These are phyloP conservation scores for Epichloe coenophiala DNA, from an alignment of 2,329 filamentous ascomycete genomes.

Conservation along the genomic window DNA sequence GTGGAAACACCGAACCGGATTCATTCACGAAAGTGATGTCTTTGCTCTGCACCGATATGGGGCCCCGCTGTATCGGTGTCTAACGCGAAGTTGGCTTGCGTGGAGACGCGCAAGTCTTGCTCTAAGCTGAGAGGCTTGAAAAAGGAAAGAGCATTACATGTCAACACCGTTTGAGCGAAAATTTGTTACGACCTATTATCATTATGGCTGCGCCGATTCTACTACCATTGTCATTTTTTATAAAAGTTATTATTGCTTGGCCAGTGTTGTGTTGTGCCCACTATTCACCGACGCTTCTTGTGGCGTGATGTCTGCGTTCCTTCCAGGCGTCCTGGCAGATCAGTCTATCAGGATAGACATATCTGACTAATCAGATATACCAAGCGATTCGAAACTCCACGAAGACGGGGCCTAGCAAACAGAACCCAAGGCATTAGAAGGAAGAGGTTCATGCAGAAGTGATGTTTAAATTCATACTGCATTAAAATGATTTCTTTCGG, in stretches of 20 bases:
- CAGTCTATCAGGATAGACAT: not conserved
- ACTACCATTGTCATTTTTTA: conserved; percentile 3
- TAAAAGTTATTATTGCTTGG: conserved; percentile 6
- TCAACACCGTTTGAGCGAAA: conserved; percentile 1
- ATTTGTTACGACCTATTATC: conserved; percentile 1
- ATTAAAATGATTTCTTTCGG: not conserved
- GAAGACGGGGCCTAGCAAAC: not conserved
- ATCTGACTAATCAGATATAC: not conserved
- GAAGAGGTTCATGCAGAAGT: not conserved
- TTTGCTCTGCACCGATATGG: not conserved
- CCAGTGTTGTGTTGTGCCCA: conserved; percentile 2
- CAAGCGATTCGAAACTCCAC: not conserved
- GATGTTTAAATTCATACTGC: not conserved
- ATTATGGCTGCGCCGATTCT: conserved; percentile 2
- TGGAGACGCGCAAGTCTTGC: conserved; percentile 1
- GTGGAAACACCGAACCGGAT: not conserved
- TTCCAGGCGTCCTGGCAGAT: not conserved
- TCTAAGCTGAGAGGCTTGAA: conserved; percentile 2
- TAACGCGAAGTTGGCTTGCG: not conserved
- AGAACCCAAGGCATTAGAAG: not conserved
- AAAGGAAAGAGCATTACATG: not conserved
- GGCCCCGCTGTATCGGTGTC: not conserved
- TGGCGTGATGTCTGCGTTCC: conserved; percentile 4
- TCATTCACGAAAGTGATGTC: not conserved
- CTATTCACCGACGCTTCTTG: not conserved